These are phyloP conservation scores for Tripterygium wilfordii DNA, from an alignment of 177 flowering plant species.

Conservation along the genomic window DNA sequence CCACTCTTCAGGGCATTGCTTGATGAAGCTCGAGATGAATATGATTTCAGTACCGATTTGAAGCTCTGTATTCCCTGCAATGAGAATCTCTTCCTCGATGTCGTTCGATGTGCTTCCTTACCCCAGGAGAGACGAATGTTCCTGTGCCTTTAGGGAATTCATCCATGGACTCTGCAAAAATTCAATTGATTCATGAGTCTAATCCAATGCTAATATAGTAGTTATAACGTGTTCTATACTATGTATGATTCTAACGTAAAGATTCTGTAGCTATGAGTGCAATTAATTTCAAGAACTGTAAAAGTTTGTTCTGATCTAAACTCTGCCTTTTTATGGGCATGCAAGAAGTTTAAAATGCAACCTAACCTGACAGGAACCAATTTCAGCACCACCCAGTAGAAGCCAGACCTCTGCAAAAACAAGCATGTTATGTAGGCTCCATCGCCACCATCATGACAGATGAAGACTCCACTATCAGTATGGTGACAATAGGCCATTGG, in stretches of 20 bases:
- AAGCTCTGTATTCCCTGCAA: slow-evolving; percentile 84
- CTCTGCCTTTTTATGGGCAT: neutral
- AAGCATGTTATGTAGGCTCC: too few species aligned
- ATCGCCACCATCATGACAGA: too few species aligned
- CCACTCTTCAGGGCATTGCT: slow-evolving; percentile 73
- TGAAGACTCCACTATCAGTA: too few species aligned
- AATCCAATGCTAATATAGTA: neutral
- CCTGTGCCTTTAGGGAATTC: slow-evolving; percentile 21
- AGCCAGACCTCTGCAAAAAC: too few species aligned
- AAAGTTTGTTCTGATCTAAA: neutral
- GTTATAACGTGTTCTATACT: slow-evolving; percentile 3
- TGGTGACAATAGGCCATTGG: too few species aligned
- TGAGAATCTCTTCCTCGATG: slow-evolving; percentile 55
- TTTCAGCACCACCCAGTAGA: too few species aligned
- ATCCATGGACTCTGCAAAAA: neutral
- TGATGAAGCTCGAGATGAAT: slow-evolving; percentile 75
- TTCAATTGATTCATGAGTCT: slow-evolving; percentile 5
- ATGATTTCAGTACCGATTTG: slow-evolving; percentile 44
- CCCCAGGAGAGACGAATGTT: slow-evolving; percentile 24
- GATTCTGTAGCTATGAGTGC: neutral
- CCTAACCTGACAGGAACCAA: too few species aligned
- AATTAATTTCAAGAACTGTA: slow-evolving; percentile 1
- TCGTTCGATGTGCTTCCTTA: slow-evolving; percentile 49
- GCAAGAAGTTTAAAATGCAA: too few species aligned
- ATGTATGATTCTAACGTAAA: slow-evolving; percentile 7